These are phyloP conservation scores for Globisporangium orthogonon DNA, from an alignment of 352 stramenopile species.

Conservation along the genomic window DNA sequence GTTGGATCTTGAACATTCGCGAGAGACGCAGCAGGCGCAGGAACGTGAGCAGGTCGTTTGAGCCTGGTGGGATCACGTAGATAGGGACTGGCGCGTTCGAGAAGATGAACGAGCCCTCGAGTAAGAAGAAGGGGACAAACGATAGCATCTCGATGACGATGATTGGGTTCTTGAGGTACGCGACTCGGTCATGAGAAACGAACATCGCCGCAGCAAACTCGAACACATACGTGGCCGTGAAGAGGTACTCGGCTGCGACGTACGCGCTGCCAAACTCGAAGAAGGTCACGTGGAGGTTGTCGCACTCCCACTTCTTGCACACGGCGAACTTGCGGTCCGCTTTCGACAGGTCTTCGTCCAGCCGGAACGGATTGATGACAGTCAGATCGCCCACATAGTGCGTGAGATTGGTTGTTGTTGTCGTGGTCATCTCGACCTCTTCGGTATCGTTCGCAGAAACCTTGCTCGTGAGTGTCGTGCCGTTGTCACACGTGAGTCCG, in stretches of 20 bases:
- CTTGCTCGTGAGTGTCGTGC: slow-evolving; percentile 10
- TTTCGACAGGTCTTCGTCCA: slow-evolving; percentile 29
- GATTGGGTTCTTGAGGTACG: slow-evolving; percentile 63
- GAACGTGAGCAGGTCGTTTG: slow-evolving; percentile 54
- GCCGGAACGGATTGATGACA: slow-evolving; percentile 45
- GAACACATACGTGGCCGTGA: slow-evolving; percentile 58
- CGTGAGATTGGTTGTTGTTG: background rate
- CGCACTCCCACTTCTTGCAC: slow-evolving; percentile 74
- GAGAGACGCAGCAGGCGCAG: slow-evolving; percentile 51
- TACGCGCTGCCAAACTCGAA: slow-evolving; percentile 57
- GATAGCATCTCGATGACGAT: slow-evolving; percentile 58
- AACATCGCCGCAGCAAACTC: slow-evolving; percentile 39
- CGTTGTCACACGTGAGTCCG: slow-evolving; percentile 46
- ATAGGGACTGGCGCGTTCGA: slow-evolving; percentile 27
- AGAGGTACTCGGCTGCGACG: slow-evolving; percentile 54
- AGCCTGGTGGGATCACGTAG: slow-evolving; percentile 64
- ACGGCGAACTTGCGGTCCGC: slow-evolving; percentile 34
- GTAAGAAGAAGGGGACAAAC: slow-evolving; percentile 66
- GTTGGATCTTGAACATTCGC: slow-evolving; percentile 75
- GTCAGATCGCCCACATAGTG: slow-evolving; percentile 22
- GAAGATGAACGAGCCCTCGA: slow-evolving; percentile 30
- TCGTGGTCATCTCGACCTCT: background rate
- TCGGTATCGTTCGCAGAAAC: background rate
- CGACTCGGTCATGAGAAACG: slow-evolving; percentile 26
- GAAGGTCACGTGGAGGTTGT: slow-evolving; percentile 67